Base-by-base conservation (phyloP, 352 stramenopile species). In the Phytophthora sp. region DNA sequence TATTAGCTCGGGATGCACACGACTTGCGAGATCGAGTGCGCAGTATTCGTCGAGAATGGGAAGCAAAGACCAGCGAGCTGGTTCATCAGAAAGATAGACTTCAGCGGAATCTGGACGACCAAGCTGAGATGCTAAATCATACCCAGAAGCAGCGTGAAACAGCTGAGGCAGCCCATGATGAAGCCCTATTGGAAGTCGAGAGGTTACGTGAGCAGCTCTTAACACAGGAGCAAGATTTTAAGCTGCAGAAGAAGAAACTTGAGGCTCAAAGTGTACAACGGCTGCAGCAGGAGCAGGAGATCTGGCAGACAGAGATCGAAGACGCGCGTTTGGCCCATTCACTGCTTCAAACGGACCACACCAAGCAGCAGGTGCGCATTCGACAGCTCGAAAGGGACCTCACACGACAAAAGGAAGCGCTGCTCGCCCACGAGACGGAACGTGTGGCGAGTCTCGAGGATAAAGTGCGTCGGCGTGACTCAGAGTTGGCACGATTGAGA, bases 321-420 rank as follows among this genome's bases (percentile, higher is more conserved):
- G 81, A 88, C 56, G 71, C 67, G 36, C 68, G 57, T 27, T 82
- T 87, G 52, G 70, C 73, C 9, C 76, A 90, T 33, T 79, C 71
- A 12, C 30, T 82, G 20, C 66, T 89, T 21, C 73, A 88, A 56
- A 42, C 76, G 0, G 81, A 90, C 36, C 76, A 84, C 30, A 62
- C 62, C 44, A 91, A 91, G 52, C 73, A 86, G n/a, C 78, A 92
- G 27, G 57, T 88, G 16, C 72, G 59, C 18, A 66, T 90, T 33
- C 76, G 77, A 16, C 81, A 90, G 50, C 66, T 93, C 1, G 81
- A 91, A 56, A 66, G 82, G 7, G 81, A 93, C 18, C 55, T 91
- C 18, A 64, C 77, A n/a, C 82, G 75, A 49, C 66, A 78, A 23
- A 77, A 80, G 33, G 80, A 90, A 12, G 52, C 74, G 11, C 64